phyloP scores from a whole-genome alignment of 176 grass and related monocot species.

The Phragmites australis region DNA sequence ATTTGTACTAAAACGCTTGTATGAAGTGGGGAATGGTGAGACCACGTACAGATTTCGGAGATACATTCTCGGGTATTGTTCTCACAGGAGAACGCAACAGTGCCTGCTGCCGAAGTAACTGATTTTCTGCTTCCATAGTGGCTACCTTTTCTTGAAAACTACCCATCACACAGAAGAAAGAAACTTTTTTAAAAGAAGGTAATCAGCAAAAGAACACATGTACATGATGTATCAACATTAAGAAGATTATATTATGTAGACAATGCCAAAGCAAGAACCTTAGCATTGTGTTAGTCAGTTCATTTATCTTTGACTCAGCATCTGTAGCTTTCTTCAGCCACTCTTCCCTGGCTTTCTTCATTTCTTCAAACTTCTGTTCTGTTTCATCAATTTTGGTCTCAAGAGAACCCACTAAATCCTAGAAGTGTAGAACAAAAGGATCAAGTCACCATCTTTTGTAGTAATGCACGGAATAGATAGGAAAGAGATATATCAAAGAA shows the following conservation, averaged over 20 bases:
- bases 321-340: constrained; percentile 66
- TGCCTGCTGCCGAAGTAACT: constrained; percentile 74
- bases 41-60: constrained; percentile 72
- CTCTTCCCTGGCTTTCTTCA: constrained; percentile 68
- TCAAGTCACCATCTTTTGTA: constrained; percentile 16
- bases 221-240: constrained; percentile 13
- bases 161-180: constrained; percentile 1
- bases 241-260: constrained; percentile 12
- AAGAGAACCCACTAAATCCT: constrained; percentile 76
- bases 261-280: constrained; percentile 53
- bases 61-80: constrained; percentile 47
- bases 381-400: constrained; percentile 88
- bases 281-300: constrained; percentile 79
- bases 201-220: constrained; percentile 20
- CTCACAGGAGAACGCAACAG: constrained; percentile 51
- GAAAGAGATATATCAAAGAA: background rate
- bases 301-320: constrained; percentile 68
- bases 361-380: constrained; percentile 88
- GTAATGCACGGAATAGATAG: constrained; percentile 1
- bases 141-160: constrained; percentile 90
- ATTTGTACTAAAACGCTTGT: background rate
- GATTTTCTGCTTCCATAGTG: constrained; percentile 93
- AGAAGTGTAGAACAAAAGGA: constrained; percentile 37
- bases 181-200: constrained; percentile 13
- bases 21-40: constrained; percentile 2